phyloP scores from a whole-genome alignment of 805 yeast genomes.

The Candida ovalis region DNA sequence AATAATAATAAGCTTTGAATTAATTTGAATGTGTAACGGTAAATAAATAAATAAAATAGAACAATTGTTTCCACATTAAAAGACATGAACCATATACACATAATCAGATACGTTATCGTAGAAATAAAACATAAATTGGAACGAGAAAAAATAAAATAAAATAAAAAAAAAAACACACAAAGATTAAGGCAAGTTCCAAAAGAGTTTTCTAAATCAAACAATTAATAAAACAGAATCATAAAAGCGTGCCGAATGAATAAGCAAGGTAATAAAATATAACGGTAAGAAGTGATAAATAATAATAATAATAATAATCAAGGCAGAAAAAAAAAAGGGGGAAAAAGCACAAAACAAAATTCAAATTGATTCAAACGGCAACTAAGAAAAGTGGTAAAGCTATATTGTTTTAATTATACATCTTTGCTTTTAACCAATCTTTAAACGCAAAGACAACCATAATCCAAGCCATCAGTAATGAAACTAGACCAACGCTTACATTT shows the following conservation, averaged over 20 bases:
- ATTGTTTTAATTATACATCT: slow-evolving; percentile 6
- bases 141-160: background rate
- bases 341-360: no score
- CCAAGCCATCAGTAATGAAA: slow-evolving; percentile 85
- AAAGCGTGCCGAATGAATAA: background rate
- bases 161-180: background rate
- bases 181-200: background rate
- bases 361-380: no score
- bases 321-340: no score
- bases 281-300: background rate
- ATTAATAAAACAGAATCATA: background rate
- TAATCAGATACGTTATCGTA: background rate
- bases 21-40: no score
- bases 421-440: slow-evolving; percentile 45
- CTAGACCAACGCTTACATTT: slow-evolving; percentile 77
- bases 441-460: slow-evolving; percentile 65
- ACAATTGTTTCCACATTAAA: no score
- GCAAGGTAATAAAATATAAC: background rate
- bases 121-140: background rate
- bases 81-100: no score
- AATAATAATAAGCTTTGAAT: no score
- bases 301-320: background rate
- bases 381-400: no score
- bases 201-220: background rate
- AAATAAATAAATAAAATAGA: no score